These are phyloP conservation scores for Melaleuca quinquenervia DNA, from an alignment of 345 rosid genomes.

Conservation along the genomic window DNA sequence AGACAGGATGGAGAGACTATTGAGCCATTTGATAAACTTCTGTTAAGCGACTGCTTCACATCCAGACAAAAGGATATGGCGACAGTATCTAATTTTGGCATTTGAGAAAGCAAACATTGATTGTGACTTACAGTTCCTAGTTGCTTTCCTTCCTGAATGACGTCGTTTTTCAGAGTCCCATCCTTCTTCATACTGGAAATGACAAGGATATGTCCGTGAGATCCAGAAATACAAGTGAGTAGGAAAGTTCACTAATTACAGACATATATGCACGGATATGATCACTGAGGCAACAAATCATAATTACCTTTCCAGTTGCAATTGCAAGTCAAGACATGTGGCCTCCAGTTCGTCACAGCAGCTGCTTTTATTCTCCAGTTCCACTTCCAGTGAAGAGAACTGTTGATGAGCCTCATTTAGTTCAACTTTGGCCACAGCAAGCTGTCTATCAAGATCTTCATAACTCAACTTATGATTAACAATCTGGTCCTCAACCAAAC, in stretches of 20 bases:
- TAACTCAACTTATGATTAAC: slow-evolving; percentile 19
- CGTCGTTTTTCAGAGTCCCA: slow-evolving; percentile 16
- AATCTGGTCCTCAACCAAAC: slow-evolving; percentile 20
- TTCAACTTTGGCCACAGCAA: slow-evolving; percentile 20
- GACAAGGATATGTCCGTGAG: background rate
- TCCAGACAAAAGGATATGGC: background rate
- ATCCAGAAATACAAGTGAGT: background rate
- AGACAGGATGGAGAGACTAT: background rate
- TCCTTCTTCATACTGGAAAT: slow-evolving; percentile 38
- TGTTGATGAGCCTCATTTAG: slow-evolving; percentile 19
- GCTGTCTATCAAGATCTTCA: slow-evolving; percentile 26
- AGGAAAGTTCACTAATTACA: background rate
- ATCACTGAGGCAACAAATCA: background rate
- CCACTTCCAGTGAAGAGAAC: slow-evolving; percentile 24
- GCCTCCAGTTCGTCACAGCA: slow-evolving; percentile 39
- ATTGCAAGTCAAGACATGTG: slow-evolving; percentile 31
- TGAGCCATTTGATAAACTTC: background rate
- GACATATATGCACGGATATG: background rate
- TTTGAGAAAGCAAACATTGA: background rate
- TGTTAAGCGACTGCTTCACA: background rate
- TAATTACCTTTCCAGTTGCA: slow-evolving; percentile 41
- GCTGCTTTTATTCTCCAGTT: slow-evolving; percentile 26
- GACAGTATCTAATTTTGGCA: background rate
- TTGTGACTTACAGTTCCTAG: slow-evolving; percentile 52
- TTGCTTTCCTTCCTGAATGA: slow-evolving; percentile 32